Conservation (phyloP, 2,329 filamentous ascomycete species). For the Fusarium sambucinum region DNA sequence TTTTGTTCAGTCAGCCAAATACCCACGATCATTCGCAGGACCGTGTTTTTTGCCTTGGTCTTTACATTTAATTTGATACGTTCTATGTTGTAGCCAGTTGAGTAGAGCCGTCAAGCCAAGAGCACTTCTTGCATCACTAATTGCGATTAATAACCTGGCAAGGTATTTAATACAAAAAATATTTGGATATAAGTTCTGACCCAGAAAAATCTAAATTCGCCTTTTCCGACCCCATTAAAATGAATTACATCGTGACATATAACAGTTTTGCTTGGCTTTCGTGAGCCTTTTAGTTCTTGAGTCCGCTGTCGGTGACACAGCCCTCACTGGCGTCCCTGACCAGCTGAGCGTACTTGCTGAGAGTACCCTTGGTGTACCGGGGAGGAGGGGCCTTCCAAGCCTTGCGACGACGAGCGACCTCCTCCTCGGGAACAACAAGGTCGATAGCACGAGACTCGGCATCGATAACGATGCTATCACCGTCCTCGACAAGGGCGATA, state of each 20-base stretch:
- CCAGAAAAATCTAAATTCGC: slow-evolving; percentile 45
- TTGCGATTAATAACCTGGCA: not conserved
- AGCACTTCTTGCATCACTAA: slow-evolving; percentile 4
- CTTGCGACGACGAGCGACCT: slow-evolving; percentile 68
- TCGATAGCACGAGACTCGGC: slow-evolving; percentile 78
- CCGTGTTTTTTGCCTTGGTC: not conserved
- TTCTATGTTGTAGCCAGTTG: slow-evolving; percentile 15
- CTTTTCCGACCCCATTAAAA: slow-evolving; percentile 47
- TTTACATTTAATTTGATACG: slow-evolving; percentile 5
- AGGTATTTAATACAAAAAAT: slow-evolving; percentile 11
- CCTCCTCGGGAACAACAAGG: slow-evolving; percentile 74
- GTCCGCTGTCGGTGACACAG: slow-evolving; percentile 66
- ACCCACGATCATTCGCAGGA: slow-evolving; percentile 27
- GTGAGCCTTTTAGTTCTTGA: slow-evolving; percentile 35
- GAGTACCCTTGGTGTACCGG: slow-evolving; percentile 71
- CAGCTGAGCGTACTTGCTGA: slow-evolving; percentile 75
- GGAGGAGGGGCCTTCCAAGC: slow-evolving; percentile 73
- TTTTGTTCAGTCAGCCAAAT: slow-evolving; percentile 27
- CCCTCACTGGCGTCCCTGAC: slow-evolving; percentile 71
- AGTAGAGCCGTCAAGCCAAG: slow-evolving; percentile 21
- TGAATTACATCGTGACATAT: slow-evolving; percentile 42
- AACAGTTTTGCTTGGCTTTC: slow-evolving; percentile 18
- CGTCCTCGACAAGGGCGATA: slow-evolving; percentile 84
- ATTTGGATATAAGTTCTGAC: slow-evolving; percentile 36
- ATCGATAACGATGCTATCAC: slow-evolving; percentile 85